Base-by-base conservation (phyloP, 129 eudicot genomes). In the Flaveria trinervia region DNA sequence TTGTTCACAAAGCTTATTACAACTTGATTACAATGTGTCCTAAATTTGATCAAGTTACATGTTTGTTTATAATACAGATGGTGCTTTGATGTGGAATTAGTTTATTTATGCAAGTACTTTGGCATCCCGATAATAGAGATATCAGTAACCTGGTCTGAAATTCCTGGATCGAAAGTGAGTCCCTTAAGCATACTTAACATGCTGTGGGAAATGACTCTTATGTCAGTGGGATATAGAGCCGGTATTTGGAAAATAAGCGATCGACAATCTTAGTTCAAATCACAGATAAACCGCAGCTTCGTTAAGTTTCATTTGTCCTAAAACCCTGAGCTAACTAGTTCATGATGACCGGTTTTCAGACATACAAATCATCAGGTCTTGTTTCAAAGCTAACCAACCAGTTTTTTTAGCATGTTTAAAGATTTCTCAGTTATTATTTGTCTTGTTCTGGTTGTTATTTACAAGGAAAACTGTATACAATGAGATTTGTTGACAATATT, bases 181-280 rank as follows among this genome's bases (percentile, higher is more conserved):
- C 77, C 84, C 1, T 78, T 91, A 54, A 94, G 98, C 86, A 94
- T 94, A 54, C 89, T 93, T 9, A 94, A 91, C 77, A 94, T 94
- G 98, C 76, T 94, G 77, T 94, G 98, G 98, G 98, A 94, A 85
- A 77, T 94, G 89, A 87, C 81, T 44, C 93, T 94, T 28, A 94
- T 94, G 97, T 91, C 93, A n/a, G 59, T 94, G 61, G 98, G 98
- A 12, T 94, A 94, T 68, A 87, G 98, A 84, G 82, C 86, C 22
- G 96, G 98, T 67, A 87, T 94, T 48, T 94, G 98, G 98, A 87
- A 86, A 69, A 83, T 93, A 22, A 56, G 67, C 51, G 50, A 67
- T 9, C 90, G 82, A 77, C 57, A 48, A 70, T 83, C 55, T 33
- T 70, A 65, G 46, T 66, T 54, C 33, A 33, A 20, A 52, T 44